A percentile compares a stretch with the other conserved stretches of the same genome.
Conservation (phyloP, 2,329 filamentous ascomycete species). For the Fusarium fracticaudum region DNA sequence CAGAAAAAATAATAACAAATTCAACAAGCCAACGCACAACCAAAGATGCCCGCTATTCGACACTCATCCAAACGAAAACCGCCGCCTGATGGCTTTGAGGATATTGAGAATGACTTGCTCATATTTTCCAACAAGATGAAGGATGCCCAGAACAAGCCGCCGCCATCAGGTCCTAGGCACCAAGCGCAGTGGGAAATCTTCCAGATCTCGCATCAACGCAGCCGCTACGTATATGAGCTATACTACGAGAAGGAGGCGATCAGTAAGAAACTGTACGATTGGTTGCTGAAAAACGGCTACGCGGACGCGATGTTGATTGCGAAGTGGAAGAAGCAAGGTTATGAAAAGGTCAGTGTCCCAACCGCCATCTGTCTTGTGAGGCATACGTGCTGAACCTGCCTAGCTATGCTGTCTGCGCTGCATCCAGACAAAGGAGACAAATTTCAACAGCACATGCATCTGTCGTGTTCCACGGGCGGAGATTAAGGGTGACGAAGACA, state of each 20-base stretch:
- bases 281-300: slow-evolving; percentile 95
- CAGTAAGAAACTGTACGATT: slow-evolving; percentile 90
- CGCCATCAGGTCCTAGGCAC: slow-evolving; percentile 80
- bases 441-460: slow-evolving; percentile 97
- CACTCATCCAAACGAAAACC: slow-evolving; percentile 81
- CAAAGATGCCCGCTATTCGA: slow-evolving; percentile 78
- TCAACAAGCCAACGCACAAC: background rate
- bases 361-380: background rate
- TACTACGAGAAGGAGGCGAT: slow-evolving; percentile 99
- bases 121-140: slow-evolving; percentile 93
- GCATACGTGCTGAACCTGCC: slow-evolving; percentile 36
- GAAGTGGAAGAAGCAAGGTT: slow-evolving; percentile 99
- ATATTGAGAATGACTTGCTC: slow-evolving; percentile 87
- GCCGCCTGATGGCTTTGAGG: slow-evolving; percentile 85
- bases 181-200: slow-evolving; percentile 98
- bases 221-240: slow-evolving; percentile 93
- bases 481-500: slow-evolving; percentile 87
- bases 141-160: slow-evolving; percentile 91
- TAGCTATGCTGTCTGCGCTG: slow-evolving; percentile 93
- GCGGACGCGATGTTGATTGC: slow-evolving; percentile 95
- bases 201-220: slow-evolving; percentile 93
- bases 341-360: slow-evolving; percentile 83
- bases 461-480: slow-evolving; percentile 92
- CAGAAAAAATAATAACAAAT: background rate
- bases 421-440: slow-evolving; percentile 99